These are phyloP conservation scores for Fragilaria crotonensis DNA, from an alignment of 108 stramenopile genomes.

Conservation along the genomic window DNA sequence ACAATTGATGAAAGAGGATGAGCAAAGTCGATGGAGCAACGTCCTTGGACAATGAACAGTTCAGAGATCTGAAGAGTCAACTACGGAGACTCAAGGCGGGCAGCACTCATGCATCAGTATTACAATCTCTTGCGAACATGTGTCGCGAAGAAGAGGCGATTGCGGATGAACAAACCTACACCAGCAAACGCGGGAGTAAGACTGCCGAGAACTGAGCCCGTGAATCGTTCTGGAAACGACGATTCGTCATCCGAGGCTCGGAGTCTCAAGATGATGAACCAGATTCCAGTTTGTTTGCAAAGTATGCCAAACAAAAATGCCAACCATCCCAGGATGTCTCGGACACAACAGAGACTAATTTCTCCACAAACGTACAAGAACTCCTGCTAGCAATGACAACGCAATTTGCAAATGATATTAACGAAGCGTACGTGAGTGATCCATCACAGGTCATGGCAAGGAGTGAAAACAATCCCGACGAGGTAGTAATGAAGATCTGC, in stretches of 20 bases:
- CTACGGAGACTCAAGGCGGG: not conserved
- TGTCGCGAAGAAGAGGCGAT: not conserved
- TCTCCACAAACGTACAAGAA: not conserved
- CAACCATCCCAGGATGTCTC: not conserved
- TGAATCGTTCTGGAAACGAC: not conserved
- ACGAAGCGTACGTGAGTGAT: not conserved
- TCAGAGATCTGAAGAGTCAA: not conserved
- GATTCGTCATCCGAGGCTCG: not conserved
- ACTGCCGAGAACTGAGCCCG: not conserved
- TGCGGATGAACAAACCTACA: not conserved
- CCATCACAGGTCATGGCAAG: not conserved
- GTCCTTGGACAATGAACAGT: not conserved
- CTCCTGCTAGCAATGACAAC: not conserved
- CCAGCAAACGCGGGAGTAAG: not conserved
- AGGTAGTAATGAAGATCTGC: not conserved
- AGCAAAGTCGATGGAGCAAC: no score
- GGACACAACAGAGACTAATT: not conserved
- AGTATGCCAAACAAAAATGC: not conserved
- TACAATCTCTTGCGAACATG: not conserved
- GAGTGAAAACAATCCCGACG: not conserved
- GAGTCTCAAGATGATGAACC: not conserved
- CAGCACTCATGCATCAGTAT: not conserved
- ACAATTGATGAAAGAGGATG: no score
- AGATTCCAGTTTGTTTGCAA: not conserved
- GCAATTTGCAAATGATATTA: not conserved